Base-by-base conservation (phyloP, 345 rosid genomes). In the Gossypium turneri region DNA sequence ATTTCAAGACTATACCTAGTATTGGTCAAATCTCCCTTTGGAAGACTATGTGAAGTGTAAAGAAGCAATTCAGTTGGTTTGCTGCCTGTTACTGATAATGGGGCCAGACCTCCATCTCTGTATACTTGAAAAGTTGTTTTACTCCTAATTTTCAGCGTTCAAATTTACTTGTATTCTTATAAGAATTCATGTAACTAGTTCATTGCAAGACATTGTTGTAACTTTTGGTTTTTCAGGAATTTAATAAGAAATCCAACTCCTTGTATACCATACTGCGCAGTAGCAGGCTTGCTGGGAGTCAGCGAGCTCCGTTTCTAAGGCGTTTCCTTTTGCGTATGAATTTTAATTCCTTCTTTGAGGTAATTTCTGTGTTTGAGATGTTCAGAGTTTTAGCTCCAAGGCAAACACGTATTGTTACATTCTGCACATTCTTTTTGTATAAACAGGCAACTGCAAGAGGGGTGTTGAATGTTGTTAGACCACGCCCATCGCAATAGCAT, bases 271-370 rank as follows among this genome's bases (percentile, higher is more conserved):
- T 93, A 73, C 77, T 93, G 75, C 88, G 97, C 45, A 91, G 98
- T 73, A 95, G 97, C 85, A 89, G 95, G 82, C 90, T 93, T n/a
- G 98, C 92, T 0, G 98, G 98, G 59, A 95, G 99, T 81, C 98
- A 91, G 79, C 87, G 97, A 77, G 99, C 97, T 48, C 97, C 98
- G 12, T 93, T 90, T 80, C 88, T 93, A 72, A 89, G 99, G 74
- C 94, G 93, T 51, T 93, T 95, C 83, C 96, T 93, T 76, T 81
- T 93, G 87, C 97, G 92, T 17, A 84, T 91, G 53, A 93, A 95
- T 83, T 95, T 85, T 78, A 93, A 91, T 85, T 89, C 90, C 67
- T 95, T 91, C 85, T 91, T 91, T 16, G 98, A 95, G 98, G 99
- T 90, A 78, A 78, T 24, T 22, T 58, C 34, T 12, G 2, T 34